These are phyloP conservation scores for Peltaster fructicola DNA, from an alignment of 2,329 filamentous ascomycete species.

Conservation along the genomic window DNA sequence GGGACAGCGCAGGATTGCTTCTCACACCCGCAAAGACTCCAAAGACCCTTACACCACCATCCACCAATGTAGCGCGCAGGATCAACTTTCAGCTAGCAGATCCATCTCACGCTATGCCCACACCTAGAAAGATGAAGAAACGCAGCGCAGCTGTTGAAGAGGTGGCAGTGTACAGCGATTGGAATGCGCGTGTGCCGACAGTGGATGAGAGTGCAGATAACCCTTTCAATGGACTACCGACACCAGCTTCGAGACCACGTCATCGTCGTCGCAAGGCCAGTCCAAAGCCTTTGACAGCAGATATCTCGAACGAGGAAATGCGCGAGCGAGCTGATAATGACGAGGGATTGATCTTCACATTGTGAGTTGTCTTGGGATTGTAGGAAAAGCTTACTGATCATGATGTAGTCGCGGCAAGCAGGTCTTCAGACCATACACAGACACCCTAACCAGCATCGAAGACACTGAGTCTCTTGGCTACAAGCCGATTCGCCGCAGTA, in stretches of 20 bases:
- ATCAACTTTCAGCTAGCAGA: constrained; percentile 38
- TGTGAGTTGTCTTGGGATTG: constrained; percentile 59
- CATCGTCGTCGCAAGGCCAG: constrained; percentile 19
- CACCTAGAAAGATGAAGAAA: constrained; percentile 34
- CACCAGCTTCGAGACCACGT: constrained; percentile 18
- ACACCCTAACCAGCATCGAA: constrained; percentile 37
- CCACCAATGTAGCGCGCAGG: constrained; percentile 33
- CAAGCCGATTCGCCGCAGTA: constrained; percentile 12
- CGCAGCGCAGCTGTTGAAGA: constrained; percentile 10
- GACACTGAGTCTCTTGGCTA: constrained; percentile 9
- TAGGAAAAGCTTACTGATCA: no score
- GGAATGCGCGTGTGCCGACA: constrained; percentile 56
- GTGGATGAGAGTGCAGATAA: constrained; percentile 50
- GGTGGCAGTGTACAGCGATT: constrained; percentile 61
- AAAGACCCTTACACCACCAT: constrained; percentile 33
- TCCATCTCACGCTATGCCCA: constrained; percentile 40
- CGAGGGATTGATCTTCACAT: constrained; percentile 59
- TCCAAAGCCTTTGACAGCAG: constrained; percentile 34
- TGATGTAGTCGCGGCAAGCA: constrained; percentile 71
- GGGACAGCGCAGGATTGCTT: constrained; percentile 33
- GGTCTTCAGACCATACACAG: constrained; percentile 44
- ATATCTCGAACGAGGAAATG: constrained; percentile 38
- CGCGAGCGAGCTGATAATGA: constrained; percentile 46
- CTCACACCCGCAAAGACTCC: constrained; percentile 67
- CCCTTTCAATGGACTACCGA: constrained; percentile 43